A percentile compares a stretch with the other conserved stretches of the same genome.
These are phyloP conservation scores for Boletus fagicola DNA, from an alignment of 768 basidiomycete species.

Conservation along the genomic window DNA sequence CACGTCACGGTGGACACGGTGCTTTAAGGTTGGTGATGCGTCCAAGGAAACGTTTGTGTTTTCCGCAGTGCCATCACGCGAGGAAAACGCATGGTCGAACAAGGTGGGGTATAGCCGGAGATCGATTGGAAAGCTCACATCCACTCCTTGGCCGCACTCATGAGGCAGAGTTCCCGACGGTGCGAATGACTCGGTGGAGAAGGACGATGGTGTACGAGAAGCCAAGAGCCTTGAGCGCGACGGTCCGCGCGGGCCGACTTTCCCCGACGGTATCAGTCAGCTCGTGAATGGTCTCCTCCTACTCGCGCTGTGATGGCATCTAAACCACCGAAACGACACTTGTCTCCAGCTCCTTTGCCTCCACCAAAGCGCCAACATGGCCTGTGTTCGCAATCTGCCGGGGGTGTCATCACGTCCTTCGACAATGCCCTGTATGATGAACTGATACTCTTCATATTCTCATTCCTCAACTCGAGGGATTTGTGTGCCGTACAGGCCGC, in stretches of 20 bases:
- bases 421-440: constrained; percentile 70
- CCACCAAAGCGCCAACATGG: constrained; percentile 55
- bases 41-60: neutral
- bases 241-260: constrained; percentile 10
- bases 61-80: neutral
- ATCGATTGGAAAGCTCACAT: too few relatives aligned
- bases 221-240: neutral
- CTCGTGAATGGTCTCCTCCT: neutral
- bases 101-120: too few relatives aligned
- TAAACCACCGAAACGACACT: constrained; percentile 42
- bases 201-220: too few relatives aligned
- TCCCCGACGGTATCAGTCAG: constrained; percentile 1
- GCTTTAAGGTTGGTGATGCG: neutral
- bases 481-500: constrained; percentile 63
- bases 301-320: constrained; percentile 33
- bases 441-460: constrained; percentile 70
- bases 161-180: too few relatives aligned
- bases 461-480: constrained; percentile 63
- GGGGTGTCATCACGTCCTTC: constrained; percentile 38
- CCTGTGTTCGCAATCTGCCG: constrained; percentile 8
- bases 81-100: neutral
- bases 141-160: too few relatives aligned
- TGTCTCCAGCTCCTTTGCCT: constrained; percentile 50
- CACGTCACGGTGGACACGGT: too few relatives aligned
- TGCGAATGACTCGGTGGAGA: too few relatives aligned